These are phyloP conservation scores for Suillus subaureus DNA, from an alignment of 768 basidiomycete species.

Conservation along the genomic window DNA sequence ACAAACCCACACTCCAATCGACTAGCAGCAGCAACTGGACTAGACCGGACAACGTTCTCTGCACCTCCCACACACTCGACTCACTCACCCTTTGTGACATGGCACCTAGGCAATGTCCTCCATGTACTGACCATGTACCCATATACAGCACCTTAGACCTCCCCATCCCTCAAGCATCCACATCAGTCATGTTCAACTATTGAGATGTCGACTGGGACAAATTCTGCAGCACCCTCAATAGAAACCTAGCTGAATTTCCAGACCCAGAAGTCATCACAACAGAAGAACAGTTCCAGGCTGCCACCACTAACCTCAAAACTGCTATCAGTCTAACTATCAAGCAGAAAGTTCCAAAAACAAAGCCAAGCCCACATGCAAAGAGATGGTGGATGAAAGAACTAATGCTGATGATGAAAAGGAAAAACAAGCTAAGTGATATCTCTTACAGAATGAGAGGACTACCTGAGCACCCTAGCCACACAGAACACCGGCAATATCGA, in stretches of 20 bases:
- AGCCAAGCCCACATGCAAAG: no score
- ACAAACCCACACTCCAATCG: no score
- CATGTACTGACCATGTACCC: no score
- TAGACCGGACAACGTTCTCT: no score
- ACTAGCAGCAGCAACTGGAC: no score
- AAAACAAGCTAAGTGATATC: not conserved
- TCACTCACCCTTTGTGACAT: no score
- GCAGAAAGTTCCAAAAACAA: not conserved
- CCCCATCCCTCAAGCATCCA: no score
- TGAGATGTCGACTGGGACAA: not conserved
- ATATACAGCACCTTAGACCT: no score
- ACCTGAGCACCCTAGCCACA: not conserved
- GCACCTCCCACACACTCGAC: no score
- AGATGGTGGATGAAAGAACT: no score
- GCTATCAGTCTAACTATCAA: not conserved
- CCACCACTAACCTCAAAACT: not conserved
- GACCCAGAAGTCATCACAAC: not conserved
- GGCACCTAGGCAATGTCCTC: no score
- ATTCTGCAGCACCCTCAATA: not conserved
- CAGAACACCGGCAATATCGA: constrained; percentile 19
- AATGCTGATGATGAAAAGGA: not conserved
- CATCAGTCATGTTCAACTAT: no score
- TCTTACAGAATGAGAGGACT: not conserved
- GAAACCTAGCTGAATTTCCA: not conserved
- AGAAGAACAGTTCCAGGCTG: not conserved